Conservation (phyloP, 176 grass and related monocot genomes). For the Alloteropsis semialata region DNA sequence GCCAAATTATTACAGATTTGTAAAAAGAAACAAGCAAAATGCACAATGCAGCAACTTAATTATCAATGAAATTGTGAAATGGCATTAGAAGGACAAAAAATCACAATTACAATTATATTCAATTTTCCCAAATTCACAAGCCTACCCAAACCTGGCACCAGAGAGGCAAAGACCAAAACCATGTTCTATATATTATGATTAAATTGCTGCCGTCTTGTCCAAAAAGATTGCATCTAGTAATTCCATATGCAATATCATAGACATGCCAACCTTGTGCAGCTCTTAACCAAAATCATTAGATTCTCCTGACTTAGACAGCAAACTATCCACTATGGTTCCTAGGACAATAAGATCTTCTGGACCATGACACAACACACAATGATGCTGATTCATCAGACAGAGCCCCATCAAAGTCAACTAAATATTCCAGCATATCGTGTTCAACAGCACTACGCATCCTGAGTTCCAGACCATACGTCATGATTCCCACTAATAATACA, state of each 20-base stretch:
- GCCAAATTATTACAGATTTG: neutral
- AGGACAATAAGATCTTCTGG: neutral
- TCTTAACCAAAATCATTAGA: slow-evolving; percentile 5
- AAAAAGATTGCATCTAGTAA: neutral
- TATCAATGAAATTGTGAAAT: neutral
- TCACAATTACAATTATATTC: neutral
- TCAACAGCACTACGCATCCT: neutral
- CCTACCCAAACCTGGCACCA: neutral
- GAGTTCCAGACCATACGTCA: neutral
- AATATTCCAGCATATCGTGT: slow-evolving; percentile 15
- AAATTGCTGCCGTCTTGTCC: neutral
- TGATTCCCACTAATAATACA: slow-evolving; percentile 22
- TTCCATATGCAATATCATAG: neutral
- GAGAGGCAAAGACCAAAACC: neutral
- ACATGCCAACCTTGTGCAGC: neutral
- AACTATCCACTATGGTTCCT: neutral
- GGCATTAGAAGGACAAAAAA: neutral
- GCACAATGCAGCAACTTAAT: neutral
- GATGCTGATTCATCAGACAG: slow-evolving; percentile 13
- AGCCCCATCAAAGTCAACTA: slow-evolving; percentile 7
- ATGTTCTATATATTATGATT: neutral
- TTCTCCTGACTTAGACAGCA: slow-evolving; percentile 18
- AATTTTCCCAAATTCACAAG: neutral
- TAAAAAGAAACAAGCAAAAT: slow-evolving; percentile 12
- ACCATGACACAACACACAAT: neutral